Evolutionary conservation across 352 stramenopile genomes (phyloP), one percentile per base, ranked within the genome.

Genomic region (Phytophthora ohioensis): DNA sequence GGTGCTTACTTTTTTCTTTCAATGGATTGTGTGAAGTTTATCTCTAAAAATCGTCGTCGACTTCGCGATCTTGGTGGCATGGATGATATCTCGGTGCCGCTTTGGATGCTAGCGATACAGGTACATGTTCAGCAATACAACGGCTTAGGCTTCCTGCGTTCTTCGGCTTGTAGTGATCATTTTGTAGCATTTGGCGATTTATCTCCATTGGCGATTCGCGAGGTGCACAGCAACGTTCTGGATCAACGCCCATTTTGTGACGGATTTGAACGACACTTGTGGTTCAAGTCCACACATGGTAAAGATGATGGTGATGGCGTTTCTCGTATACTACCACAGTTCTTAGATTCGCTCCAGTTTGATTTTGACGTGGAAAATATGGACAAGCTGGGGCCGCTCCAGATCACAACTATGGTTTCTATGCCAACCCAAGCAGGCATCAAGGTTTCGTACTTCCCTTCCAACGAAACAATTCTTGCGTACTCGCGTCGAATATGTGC

Each of bases 1-100:
- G 81, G 84, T 6, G 57, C 76, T 2, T 76, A 87, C 61, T 90
- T 84, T 49, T 12, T 92, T 2, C n/a, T 92, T 2, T 91, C 84
- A 3, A 58, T 45, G 5, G 75, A 88, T 35, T 82, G 76, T 10
- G 76, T 69, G 0, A 45, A 45, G 0, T 87, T 87, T 32, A 58
- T 92, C 10, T 55, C 56, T 0, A 57, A 21, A 9, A 92, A 92
- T 49, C 41, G 49, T 2, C 30, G 56, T 1, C 47, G 64, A 3
- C 39, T 81, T 4, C 41, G 53, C 3, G 63, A 49, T 61, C 36
- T 90, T 6, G 48, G 59, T 0, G 76, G 65, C 0, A 58, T 90
- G 34, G 82, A 90, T 15, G 82, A 90, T 17, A 61, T 73, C 9
- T 67, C 72, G 0, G 60, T 84, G 9, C 58, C 67, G 3, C 34